Conservation (phyloP, 805 yeast species). For the Teunomyces cretensis region DNA sequence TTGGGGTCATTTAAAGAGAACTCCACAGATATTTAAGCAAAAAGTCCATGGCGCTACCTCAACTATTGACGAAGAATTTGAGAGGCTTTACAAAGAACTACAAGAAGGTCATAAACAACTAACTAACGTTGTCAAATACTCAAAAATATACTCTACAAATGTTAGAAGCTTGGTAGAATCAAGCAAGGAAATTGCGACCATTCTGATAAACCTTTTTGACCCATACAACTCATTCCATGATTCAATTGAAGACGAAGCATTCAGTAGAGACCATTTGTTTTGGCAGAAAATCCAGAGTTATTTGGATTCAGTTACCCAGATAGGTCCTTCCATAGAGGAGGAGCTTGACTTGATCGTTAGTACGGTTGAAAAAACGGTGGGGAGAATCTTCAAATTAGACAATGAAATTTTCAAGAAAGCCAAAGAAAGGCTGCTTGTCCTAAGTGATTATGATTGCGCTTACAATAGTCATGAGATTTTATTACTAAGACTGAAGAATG, state of each 20-base stretch:
- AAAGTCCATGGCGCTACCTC: slow-evolving; percentile 8
- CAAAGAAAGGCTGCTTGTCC: slow-evolving; percentile 29
- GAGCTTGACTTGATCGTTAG: slow-evolving; percentile 11
- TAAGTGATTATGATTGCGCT: slow-evolving; percentile 39
- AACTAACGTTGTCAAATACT: slow-evolving; percentile 15
- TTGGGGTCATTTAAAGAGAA: slow-evolving; percentile 25
- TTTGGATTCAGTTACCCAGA: slow-evolving; percentile 10
- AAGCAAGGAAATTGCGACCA: slow-evolving; percentile 14
- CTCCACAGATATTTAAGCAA: slow-evolving; percentile 9
- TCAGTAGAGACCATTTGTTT: slow-evolving; percentile 3
- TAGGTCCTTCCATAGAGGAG: slow-evolving; percentile 10
- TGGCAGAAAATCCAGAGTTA: slow-evolving; percentile 10
- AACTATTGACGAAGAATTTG: slow-evolving; percentile 28
- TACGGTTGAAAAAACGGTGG: slow-evolving; percentile 14
- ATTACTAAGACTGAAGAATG: slow-evolving; percentile 36
- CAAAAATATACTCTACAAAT: slow-evolving; percentile 8
- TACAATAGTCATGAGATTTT: slow-evolving; percentile 26
- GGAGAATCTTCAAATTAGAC: slow-evolving; percentile 14
- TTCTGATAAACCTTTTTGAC: slow-evolving; percentile 20
- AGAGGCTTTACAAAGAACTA: slow-evolving; percentile 20
- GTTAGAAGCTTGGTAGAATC: slow-evolving; percentile 8
- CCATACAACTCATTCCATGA: slow-evolving; percentile 15
- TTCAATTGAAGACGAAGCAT: slow-evolving; percentile 4
- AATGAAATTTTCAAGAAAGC: slow-evolving; percentile 23
- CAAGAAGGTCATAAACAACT: slow-evolving; percentile 18